phyloP scores from a whole-genome alignment of 164 flowering plant genomes.

The Litsea cubeba region DNA sequence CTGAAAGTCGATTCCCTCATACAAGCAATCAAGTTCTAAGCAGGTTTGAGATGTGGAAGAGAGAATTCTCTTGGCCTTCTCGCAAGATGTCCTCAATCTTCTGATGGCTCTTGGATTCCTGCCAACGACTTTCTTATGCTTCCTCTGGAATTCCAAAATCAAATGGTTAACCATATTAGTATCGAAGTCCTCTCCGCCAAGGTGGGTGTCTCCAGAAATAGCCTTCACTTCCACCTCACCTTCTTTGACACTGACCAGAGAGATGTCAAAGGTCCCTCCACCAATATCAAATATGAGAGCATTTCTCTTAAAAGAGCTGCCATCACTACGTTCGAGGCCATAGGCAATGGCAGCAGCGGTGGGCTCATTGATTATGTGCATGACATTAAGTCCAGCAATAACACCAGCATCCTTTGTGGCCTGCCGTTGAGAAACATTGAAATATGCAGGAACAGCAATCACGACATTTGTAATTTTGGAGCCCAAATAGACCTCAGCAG shows the following conservation, averaged over 20 bases:
- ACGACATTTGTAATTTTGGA: conserved; percentile 12
- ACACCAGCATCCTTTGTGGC: conserved; percentile 16
- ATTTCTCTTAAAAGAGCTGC: not conserved
- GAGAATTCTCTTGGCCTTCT: conserved; percentile 53
- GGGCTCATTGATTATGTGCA: conserved; percentile 6
- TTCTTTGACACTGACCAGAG: conserved; percentile 4
- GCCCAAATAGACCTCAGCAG: conserved; percentile 16
- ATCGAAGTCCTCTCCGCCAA: conserved; percentile 61
- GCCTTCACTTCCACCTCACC: conserved; percentile 6
- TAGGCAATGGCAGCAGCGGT: conserved; percentile 9
- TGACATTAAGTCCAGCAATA: conserved; percentile 13
- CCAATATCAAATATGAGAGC: conserved; percentile 7
- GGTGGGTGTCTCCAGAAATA: conserved; percentile 25
- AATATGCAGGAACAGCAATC: conserved; percentile 11
- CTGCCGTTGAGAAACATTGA: conserved; percentile 10
- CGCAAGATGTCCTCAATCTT: conserved; percentile 47
- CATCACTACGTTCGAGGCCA: not conserved
- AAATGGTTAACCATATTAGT: conserved; percentile 53
- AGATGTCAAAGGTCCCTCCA: conserved; percentile 11
- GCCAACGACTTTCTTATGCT: conserved; percentile 49
- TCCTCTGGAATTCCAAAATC: conserved; percentile 42
- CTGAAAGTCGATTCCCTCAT: conserved; percentile 49
- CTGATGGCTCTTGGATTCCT: conserved; percentile 46
- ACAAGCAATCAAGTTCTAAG: conserved; percentile 49
- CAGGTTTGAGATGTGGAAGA: conserved; percentile 47